Evolutionary conservation across 2,329 filamentous ascomycete genomes (phyloP).

Genomic region (Cadophora malorum): DNA sequence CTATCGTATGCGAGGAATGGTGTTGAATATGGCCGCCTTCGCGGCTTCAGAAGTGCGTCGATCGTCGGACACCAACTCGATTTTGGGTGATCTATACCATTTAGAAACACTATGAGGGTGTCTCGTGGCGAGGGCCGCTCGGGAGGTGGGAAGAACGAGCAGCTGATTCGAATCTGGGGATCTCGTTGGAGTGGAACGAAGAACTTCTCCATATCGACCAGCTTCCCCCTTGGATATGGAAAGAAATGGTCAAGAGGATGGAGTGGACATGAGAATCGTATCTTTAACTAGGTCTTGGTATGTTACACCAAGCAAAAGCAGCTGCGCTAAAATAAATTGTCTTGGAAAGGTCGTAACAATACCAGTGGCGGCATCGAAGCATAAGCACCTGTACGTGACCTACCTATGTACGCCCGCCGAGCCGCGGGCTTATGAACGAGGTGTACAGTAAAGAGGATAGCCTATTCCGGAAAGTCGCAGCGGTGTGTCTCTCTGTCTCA

Average conservation of each 20-base stretch:
- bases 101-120: conserved; percentile 22
- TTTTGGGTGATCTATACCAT: conserved; percentile 32
- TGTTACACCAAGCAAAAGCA: no score
- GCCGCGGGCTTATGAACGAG: conserved; percentile 3
- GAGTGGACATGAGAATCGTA: not conserved
- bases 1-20: conserved; percentile 43
- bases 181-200: conserved; percentile 19
- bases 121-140: conserved; percentile 7
- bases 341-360: conserved; percentile 2
- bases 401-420: not conserved
- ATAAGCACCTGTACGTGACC: conserved; percentile 6
- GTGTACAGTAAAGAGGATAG: not conserved
- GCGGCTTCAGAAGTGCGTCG: conserved; percentile 34
- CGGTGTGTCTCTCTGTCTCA: not conserved
- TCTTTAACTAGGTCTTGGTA: not conserved
- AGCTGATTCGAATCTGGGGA: conserved; percentile 17
- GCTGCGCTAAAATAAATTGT: no score
- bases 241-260: no score
- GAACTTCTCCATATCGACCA: conserved; percentile 25
- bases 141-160: conserved; percentile 17
- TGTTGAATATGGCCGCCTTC: conserved; percentile 30
- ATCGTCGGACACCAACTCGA: conserved; percentile 37
- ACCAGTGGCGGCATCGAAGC: not conserved
- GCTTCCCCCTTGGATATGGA: no score
- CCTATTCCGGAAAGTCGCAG: not conserved